Percentiles rank a stretch among this genome's conserved stretches.
phyloP scores from a whole-genome alignment of 169 alveolate species.

The Toxoplasma gondii region DNA sequence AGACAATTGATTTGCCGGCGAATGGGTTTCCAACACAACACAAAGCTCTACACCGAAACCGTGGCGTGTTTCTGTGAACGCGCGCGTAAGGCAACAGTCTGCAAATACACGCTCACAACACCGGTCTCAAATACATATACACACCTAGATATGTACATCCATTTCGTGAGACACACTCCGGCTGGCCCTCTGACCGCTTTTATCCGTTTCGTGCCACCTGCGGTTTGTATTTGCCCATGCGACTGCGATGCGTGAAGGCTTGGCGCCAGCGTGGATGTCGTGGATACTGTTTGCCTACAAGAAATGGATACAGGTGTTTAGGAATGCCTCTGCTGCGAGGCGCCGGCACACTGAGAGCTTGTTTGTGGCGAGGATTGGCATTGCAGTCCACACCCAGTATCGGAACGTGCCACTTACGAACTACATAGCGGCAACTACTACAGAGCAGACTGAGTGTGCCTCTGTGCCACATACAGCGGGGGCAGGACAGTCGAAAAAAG shows the following conservation, averaged over 20 bases:
- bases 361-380: constrained; percentile 88
- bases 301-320: constrained; percentile 81
- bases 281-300: constrained; percentile 83
- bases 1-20: too few relatives aligned
- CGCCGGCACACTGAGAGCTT: constrained; percentile 83
- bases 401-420: constrained; percentile 87
- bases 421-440: constrained; percentile 87
- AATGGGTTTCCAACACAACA: too few relatives aligned
- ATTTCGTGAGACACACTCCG: not conserved
- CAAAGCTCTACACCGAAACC: too few relatives aligned
- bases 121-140: not conserved
- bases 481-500: not conserved
- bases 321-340: constrained; percentile 90
- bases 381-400: constrained; percentile 88
- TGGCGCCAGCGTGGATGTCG: constrained; percentile 80
- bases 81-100: too few relatives aligned
- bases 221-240: constrained; percentile 26
- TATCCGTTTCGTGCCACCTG: constrained; percentile 7
- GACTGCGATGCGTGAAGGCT: constrained; percentile 54
- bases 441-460: constrained; percentile 85
- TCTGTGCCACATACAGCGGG: constrained; percentile 78
- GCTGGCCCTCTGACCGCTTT: not conserved
- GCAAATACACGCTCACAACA: too few relatives aligned
- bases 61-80: too few relatives aligned
- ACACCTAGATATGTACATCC: not conserved